A percentile compares a stretch with the other conserved stretches of the same genome.
Evolutionary conservation across 345 rosid species (phyloP).

Genomic region (Orychophragmus violaceus): DNA sequence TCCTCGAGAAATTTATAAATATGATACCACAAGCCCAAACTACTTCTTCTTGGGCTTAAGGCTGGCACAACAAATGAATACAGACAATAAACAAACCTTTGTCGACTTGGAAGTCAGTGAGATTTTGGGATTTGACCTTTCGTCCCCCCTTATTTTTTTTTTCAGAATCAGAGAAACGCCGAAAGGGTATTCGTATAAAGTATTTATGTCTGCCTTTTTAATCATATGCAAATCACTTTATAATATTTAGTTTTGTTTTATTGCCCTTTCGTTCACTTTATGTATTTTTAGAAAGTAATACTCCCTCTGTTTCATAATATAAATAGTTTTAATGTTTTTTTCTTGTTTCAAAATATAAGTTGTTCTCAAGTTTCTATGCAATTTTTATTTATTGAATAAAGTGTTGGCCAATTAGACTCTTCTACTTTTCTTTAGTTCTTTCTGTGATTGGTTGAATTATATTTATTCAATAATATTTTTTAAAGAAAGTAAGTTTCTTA

Average conservation of each 20-base stretch:
- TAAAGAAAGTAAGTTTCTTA: no score
- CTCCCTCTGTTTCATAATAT: no score
- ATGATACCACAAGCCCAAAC: neutral
- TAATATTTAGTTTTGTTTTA: neutral
- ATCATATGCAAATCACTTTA: constrained; percentile 7
- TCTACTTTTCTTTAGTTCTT: no score
- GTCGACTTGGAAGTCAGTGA: neutral
- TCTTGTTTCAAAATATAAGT: no score
- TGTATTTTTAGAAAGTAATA: neutral
- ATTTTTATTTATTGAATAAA: no score
- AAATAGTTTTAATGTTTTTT: no score
- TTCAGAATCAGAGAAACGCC: constrained; percentile 6
- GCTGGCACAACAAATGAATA: neutral
- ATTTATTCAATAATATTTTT: no score
- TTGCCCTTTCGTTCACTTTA: neutral
- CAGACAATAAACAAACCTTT: neutral
- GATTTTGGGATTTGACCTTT: neutral
- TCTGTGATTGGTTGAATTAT: no score
- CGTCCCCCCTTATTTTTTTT: no score
- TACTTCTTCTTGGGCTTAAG: neutral
- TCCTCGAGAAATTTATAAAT: neutral
- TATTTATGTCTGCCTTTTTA: neutral
- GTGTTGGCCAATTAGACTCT: no score
- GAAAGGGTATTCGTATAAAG: neutral
- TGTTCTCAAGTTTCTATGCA: no score